These are phyloP conservation scores for Fusarium newnesense DNA, from an alignment of 2,329 filamentous ascomycete genomes.

Conservation along the genomic window DNA sequence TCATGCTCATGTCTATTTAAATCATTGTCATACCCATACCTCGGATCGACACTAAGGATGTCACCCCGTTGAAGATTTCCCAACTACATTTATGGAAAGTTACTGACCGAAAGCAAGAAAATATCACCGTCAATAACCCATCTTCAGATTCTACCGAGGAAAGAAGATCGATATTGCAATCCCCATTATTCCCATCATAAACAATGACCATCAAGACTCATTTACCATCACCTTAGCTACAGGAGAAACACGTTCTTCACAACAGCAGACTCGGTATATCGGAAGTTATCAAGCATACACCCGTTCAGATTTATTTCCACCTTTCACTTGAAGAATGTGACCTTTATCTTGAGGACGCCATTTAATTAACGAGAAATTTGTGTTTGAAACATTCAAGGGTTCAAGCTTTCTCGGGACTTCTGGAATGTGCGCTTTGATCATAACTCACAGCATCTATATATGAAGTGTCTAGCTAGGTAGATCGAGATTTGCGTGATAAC, in stretches of 20 bases:
- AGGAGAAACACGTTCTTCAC: neutral
- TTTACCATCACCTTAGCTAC: conserved; percentile 27
- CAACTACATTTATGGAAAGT: neutral
- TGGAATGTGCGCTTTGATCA: conserved; percentile 21
- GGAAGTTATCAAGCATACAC: neutral
- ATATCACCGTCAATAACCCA: neutral
- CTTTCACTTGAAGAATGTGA: conserved; percentile 27
- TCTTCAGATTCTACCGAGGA: neutral
- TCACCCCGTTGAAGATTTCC: neutral
- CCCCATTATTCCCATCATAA: neutral
- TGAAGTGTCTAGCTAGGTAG: neutral
- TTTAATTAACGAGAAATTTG: conserved; percentile 27
- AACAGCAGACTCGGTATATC: neutral
- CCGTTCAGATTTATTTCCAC: conserved; percentile 32
- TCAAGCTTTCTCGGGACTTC: neutral
- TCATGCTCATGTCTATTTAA: neutral
- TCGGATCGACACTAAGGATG: neutral
- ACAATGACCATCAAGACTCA: conserved; percentile 7
- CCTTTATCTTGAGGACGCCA: neutral
- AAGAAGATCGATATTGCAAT: neutral
- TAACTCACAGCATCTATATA: conserved; percentile 1
- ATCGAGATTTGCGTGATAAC: conserved; percentile 12
- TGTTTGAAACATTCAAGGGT: conserved; percentile 13
- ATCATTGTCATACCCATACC: neutral
- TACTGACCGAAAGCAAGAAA: neutral